These are phyloP conservation scores for Ottelia alismoides DNA, from an alignment of 106 monocot genomes.

Conservation along the genomic window DNA sequence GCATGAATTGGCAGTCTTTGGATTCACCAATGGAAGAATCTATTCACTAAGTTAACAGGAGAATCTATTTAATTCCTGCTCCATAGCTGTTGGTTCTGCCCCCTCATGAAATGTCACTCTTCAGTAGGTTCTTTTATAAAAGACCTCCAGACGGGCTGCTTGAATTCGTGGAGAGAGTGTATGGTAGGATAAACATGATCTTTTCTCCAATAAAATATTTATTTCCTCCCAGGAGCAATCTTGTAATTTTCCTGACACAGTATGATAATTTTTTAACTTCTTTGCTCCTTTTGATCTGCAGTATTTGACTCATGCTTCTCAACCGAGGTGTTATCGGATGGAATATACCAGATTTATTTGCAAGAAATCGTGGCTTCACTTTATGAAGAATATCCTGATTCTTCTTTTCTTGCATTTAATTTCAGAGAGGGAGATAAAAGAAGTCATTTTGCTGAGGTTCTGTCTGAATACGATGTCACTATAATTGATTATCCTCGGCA, in stretches of 20 bases:
- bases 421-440: constrained; percentile 88
- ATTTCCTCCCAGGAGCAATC: background rate
- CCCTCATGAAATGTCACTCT: constrained; percentile 94
- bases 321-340: constrained; percentile 76
- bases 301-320: constrained; percentile 99
- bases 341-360: constrained; percentile 66
- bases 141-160: constrained; percentile 92
- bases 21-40: too few species aligned
- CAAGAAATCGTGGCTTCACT: constrained; percentile 62
- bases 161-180: constrained; percentile 87
- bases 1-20: too few species aligned
- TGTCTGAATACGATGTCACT: constrained; percentile 68
- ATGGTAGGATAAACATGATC: constrained; percentile 71
- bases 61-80: too few species aligned
- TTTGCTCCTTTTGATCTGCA: constrained; percentile 21
- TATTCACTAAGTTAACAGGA: too few species aligned
- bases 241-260: background rate
- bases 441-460: constrained; percentile 69
- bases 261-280: background rate
- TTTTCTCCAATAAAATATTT: background rate
- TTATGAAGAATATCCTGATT: constrained; percentile 69
- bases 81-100: too few species aligned
- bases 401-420: constrained; percentile 94
- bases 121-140: constrained; percentile 91
- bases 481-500: constrained; percentile 93